These are phyloP conservation scores for Raphanus raphanistrum DNA, from an alignment of 345 rosid species.

Conservation along the genomic window DNA sequence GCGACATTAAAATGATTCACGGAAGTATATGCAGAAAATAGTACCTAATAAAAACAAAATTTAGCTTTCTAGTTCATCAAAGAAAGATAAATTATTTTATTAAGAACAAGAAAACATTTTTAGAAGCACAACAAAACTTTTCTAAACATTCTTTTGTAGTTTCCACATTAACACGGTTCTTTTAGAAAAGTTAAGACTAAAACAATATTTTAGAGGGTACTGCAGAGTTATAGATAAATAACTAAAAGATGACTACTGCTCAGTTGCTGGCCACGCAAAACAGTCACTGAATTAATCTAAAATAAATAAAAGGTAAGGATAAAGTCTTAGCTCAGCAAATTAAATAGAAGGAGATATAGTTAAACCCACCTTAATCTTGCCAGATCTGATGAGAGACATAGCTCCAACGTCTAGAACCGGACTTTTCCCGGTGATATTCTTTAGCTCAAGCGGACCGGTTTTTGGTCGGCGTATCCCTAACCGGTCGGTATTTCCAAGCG, in stretches of 20 bases:
- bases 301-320: neutral
- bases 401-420: conserved; percentile 78
- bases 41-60: conserved; percentile 19
- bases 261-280: conserved; percentile 9
- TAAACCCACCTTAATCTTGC: conserved; percentile 59
- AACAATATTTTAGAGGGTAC: neutral
- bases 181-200: conserved; percentile 24
- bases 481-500: conserved; percentile 54
- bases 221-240: neutral
- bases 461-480: conserved; percentile 60
- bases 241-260: neutral
- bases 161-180: conserved; percentile 20
- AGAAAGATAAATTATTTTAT: neutral
- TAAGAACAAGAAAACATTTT: neutral
- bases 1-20: neutral
- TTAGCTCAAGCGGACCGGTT: conserved; percentile 65
- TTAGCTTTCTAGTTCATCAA: neutral
- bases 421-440: conserved; percentile 60
- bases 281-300: conserved; percentile 1
- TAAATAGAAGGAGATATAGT: neutral
- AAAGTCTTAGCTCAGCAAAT: neutral
- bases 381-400: conserved; percentile 52
- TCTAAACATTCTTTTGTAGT: neutral
- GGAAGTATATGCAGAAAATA: neutral
- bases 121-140: neutral